Base-by-base conservation (phyloP, 225 moss, liverwort and hornwort species). In the Bryum argenteum region DNA sequence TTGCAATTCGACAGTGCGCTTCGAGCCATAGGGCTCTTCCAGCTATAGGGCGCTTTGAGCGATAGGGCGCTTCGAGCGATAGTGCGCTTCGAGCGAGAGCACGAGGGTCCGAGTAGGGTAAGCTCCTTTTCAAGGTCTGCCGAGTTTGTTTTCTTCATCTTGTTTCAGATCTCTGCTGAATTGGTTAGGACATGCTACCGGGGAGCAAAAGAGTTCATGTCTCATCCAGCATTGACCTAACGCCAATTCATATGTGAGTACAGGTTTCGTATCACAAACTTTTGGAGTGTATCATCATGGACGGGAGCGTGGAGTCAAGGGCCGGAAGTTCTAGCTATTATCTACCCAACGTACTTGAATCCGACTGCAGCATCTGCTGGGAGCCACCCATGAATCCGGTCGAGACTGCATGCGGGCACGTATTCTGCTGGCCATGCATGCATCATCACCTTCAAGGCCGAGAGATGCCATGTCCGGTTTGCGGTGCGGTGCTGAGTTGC, bases 401-500 rank as follows among this genome's bases (percentile, higher is more conserved):
- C 5, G 48, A 58, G 58, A 58, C 54, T 54, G 63, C 43, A 26
- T 73, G 55, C 8, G 55, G 64, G 18, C 55, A 55, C 64, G 16
- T 11, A 6, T 64, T 65, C 45, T 63, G 24, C 15, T 23, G 63
- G 45, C 45, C 72, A 44, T 55, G 72, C 64, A n/a, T 66, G 58
- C 45, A 11, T 48, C 58, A 38, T 37, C 18, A 11, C 39, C 57
- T 65, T 38, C 66, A 23, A 48, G 58, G 58, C 11, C 48, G 58
- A 13, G 48, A 9, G 17, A 66, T 45, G 39, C 58, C 58, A n/a
- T 74, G 66, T 40, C 74, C 74, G n/a, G 18, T 58, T 50, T 66
- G 66, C 66, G 16, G 40, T 39, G 26, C 60, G 14, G 40, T 26
- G 52, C 50, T 58, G 17, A 48, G 58, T 57, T 47, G 65, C 45